These are phyloP conservation scores for Boletus reticuloceps DNA, from an alignment of 768 basidiomycete genomes.

Conservation along the genomic window DNA sequence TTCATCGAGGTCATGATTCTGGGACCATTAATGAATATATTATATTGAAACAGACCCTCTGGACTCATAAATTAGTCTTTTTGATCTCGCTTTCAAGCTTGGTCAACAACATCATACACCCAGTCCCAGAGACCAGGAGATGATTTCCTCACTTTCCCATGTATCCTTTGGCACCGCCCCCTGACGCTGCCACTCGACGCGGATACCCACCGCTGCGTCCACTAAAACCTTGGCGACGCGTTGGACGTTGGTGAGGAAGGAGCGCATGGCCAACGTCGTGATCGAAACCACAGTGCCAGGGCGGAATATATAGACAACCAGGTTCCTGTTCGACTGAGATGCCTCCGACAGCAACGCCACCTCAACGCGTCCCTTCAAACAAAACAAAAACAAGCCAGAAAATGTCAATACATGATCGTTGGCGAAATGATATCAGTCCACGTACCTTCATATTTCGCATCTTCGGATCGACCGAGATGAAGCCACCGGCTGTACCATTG, in stretches of 20 bases:
- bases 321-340: conserved; percentile 7
- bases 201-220: conserved; percentile 26
- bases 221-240: conserved; percentile 21
- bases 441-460: conserved; percentile 27
- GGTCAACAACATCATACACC: conserved; percentile 11
- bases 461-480: conserved; percentile 17
- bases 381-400: neutral
- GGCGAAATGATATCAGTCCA: neutral
- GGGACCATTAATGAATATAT: no score
- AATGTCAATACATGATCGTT: neutral
- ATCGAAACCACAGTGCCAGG: conserved; percentile 7
- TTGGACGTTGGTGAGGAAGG: conserved; percentile 20
- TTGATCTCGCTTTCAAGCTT: no score
- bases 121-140: conserved; percentile 22
- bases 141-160: conserved; percentile 29
- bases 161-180: conserved; percentile 16
- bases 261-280: conserved; percentile 14
- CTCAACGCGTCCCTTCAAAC: conserved; percentile 26
- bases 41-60: no score
- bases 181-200: conserved; percentile 26
- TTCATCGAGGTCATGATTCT: no score
- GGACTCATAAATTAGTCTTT: no score
- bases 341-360: conserved; percentile 11
- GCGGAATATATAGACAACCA: conserved; percentile 21
- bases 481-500: conserved; percentile 7